phyloP scores from a whole-genome alignment of 345 rosid genomes.

The Iberis pinnata region DNA sequence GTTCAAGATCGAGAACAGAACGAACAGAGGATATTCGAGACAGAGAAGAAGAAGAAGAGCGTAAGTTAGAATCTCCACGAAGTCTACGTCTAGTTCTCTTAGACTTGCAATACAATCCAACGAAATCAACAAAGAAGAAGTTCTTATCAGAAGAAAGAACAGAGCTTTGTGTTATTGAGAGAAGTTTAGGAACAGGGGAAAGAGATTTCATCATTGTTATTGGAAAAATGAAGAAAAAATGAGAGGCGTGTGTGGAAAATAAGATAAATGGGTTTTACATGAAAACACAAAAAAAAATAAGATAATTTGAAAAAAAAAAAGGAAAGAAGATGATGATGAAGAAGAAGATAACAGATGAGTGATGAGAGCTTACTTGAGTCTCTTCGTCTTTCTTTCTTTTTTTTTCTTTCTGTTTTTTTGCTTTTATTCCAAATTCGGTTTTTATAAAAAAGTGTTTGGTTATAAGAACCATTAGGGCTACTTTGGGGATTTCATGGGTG shows the following conservation, averaged over 20 bases:
- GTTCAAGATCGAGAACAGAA: conserved; percentile 48
- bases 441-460: neutral
- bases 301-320: conserved; percentile 14
- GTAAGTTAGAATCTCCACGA: conserved; percentile 27
- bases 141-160: conserved; percentile 33
- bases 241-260: conserved; percentile 30
- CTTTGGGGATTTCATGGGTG: conserved; percentile 15
- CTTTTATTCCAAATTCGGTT: conserved; percentile 15
- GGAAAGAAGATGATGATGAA: conserved; percentile 26
- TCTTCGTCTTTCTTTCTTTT: conserved; percentile 39
- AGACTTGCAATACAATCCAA: conserved; percentile 45
- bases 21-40: conserved; percentile 36
- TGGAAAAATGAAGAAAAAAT: conserved; percentile 8
- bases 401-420: conserved; percentile 27
- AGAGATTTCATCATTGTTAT: conserved; percentile 45
- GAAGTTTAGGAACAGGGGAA: conserved; percentile 46
- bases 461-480: conserved; percentile 13
- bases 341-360: conserved; percentile 36
- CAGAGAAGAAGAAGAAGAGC: conserved; percentile 31
- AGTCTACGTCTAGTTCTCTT: conserved; percentile 43
- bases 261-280: conserved; percentile 21
- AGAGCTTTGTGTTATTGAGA: conserved; percentile 42
- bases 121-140: conserved; percentile 59
- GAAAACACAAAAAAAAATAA: conserved; percentile 1
- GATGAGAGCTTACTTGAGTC: conserved; percentile 27